These are phyloP conservation scores for Solanum infundibuliforme DNA, from an alignment of 257 asterid species.

Conservation along the genomic window DNA sequence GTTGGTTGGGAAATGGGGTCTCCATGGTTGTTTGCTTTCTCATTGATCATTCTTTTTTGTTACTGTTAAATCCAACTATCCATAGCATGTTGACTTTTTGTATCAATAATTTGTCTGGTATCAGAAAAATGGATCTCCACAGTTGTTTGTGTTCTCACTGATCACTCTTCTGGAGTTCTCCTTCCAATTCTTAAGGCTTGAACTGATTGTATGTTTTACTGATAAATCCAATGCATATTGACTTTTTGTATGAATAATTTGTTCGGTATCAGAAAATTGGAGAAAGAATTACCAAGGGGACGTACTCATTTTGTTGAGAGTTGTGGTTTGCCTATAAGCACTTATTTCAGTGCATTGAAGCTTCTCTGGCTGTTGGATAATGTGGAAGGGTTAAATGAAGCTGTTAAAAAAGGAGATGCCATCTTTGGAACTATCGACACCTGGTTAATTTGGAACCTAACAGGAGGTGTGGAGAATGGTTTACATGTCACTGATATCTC, in stretches of 20 bases:
- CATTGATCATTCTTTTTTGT: background rate
- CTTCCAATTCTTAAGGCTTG: background rate
- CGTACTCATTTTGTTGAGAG: constrained; percentile 73
- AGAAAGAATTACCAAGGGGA: constrained; percentile 76
- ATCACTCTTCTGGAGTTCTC: background rate
- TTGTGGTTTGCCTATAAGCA: constrained; percentile 76
- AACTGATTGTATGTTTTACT: background rate
- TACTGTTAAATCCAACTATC: background rate
- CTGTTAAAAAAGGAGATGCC: constrained; percentile 66
- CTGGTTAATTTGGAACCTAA: constrained; percentile 92
- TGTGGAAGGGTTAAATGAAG: constrained; percentile 50
- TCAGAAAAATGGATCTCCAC: constrained; percentile 43
- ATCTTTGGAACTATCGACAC: constrained; percentile 86
- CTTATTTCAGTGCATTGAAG: constrained; percentile 87
- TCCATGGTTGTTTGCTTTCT: background rate
- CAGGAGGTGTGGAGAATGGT: constrained; percentile 68
- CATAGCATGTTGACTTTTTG: background rate
- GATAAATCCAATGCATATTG: background rate
- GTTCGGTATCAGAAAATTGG: constrained; percentile 47
- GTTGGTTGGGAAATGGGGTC: background rate
- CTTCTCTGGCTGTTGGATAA: constrained; percentile 76
- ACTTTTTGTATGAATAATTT: background rate
- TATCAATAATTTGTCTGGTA: constrained; percentile 1
- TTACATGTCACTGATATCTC: constrained; percentile 81
- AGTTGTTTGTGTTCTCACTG: background rate